Evolutionary conservation across 805 yeast genomes (phyloP).

Genomic region (Tetrapisispora fleetii): DNA sequence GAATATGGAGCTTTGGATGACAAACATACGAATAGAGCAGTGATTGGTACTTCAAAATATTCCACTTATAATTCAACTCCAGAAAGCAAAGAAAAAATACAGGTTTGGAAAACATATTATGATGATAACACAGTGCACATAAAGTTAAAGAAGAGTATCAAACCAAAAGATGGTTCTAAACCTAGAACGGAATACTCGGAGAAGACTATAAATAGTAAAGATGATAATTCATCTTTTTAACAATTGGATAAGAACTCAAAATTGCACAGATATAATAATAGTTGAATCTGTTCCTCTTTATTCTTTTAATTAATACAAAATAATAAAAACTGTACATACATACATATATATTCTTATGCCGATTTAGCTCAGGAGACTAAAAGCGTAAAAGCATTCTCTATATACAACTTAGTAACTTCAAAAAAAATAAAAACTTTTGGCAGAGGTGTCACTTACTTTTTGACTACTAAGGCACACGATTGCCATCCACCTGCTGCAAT

Average conservation of each 20-base stretch:
- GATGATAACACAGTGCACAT: conserved; percentile 36
- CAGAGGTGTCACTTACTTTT: conserved; percentile 1
- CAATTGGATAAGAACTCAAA: background rate
- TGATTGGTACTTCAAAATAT: conserved; percentile 33
- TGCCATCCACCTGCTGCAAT: conserved; percentile 79
- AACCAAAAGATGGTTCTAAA: conserved; percentile 32
- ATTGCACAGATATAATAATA: background rate
- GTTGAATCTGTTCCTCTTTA: background rate
- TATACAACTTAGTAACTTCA: too few species aligned
- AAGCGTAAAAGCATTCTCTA: too few species aligned
- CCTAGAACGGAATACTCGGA: conserved; percentile 28
- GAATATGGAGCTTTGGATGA: background rate
- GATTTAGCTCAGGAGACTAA: too few species aligned
- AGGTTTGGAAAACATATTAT: conserved; percentile 30
- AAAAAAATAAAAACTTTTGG: too few species aligned
- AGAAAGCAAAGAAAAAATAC: conserved; percentile 38
- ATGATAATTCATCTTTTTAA: conserved; percentile 3
- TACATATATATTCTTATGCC: too few species aligned
- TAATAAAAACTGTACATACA: too few species aligned
- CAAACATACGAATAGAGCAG: conserved; percentile 11
- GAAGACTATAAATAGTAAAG: conserved; percentile 10
- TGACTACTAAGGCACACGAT: conserved; percentile 48
- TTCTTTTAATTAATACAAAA: too few species aligned
- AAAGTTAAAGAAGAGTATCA: conserved; percentile 31
- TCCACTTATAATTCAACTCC: conserved; percentile 30